Percentiles rank a stretch among this genome's conserved stretches.
phyloP scores from a whole-genome alignment of 2,329 filamentous ascomycete genomes.

The Exophiala xenobiotica region DNA sequence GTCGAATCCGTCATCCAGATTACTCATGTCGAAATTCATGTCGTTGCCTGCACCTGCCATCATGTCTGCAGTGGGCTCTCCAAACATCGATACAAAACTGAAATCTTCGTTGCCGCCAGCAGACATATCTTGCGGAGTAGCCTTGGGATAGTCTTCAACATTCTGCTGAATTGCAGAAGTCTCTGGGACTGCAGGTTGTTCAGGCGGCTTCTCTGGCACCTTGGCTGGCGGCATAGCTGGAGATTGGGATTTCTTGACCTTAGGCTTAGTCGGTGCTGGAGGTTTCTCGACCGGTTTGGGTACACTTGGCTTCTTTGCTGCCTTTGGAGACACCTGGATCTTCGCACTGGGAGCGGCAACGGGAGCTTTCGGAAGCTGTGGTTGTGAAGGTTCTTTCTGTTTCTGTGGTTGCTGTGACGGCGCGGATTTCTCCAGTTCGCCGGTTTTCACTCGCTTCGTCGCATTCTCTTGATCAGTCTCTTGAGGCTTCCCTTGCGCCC shows the following conservation, averaged over 20 bases:
- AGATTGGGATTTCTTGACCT: conserved; percentile 15
- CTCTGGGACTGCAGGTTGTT: conserved; percentile 10
- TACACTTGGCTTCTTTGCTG: conserved; percentile 12
- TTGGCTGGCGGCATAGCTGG: conserved; percentile 8
- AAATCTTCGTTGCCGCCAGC: conserved; percentile 36
- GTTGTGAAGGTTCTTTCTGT: conserved; percentile 2
- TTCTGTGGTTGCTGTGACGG: conserved; percentile 6
- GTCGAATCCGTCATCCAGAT: conserved; percentile 36
- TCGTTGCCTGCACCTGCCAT: conserved; percentile 27
- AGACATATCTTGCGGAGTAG: conserved; percentile 32
- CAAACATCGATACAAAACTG: conserved; percentile 44
- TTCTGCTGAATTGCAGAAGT: conserved; percentile 29
- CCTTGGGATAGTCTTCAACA: conserved; percentile 25
- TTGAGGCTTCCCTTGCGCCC: conserved; percentile 13
- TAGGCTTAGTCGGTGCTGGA: conserved; percentile 10
- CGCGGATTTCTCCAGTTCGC: conserved; percentile 17
- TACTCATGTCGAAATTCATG: conserved; percentile 41
- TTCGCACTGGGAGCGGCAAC: too few relatives aligned
- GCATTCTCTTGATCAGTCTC: conserved; percentile 19
- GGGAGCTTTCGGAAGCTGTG: neutral
- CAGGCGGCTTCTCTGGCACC: conserved; percentile 16
- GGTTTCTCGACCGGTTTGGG: conserved; percentile 15
- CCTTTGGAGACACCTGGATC: neutral
- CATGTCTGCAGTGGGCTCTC: conserved; percentile 33
- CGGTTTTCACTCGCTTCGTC: conserved; percentile 26